Evolutionary conservation across 106 monocot genomes (phyloP), one percentile per base, ranked within the genome.

Genomic region (Platanthera zijinensis): DNA sequence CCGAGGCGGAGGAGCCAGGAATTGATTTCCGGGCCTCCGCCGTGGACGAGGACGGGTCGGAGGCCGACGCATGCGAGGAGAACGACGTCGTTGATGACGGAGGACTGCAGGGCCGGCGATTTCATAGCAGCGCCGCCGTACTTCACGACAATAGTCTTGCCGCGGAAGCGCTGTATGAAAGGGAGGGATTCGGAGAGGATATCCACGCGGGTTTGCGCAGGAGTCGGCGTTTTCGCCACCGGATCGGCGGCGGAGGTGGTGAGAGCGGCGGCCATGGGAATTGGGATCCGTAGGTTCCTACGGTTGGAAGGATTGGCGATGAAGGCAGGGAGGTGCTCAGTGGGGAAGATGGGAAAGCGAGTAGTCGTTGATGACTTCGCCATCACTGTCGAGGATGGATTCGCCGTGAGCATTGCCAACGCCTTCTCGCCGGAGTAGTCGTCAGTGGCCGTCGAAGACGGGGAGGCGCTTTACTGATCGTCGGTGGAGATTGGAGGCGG

Each of bases 61-160:
- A 96, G 85, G 21, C 92, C 91, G 57, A 94, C 97, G 85, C 93
- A 97, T 54, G 94, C 81, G 53, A 97, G 85, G 52, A 94, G 89
- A 68, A 93, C 97, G 57, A 97, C 84, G 82, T 97, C 97, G 51
- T 82, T 91, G 51, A 91, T 82, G 59, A 94, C 89, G 49, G 87
- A 94, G 14, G 79, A 63, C 78, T 85, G 89, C 75, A 96, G 79
- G 8, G 73, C 79, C 3, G 79, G 57, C 13, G 92, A 93, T 63
- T 84, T 90, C 96, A 93, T 96, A 63, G 92, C 96, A 66, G 90
- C 96, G 76, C 96, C 93, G 62, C 96, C 90, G 73, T 97, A 94
- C 88, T 97, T 97, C 72, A 97, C 97, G 28, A 97, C 91, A 53
- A 97, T 89, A 21, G 89, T 94, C 83, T 97, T 97, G 12, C 89